Evolutionary conservation across 176 grass and related monocot genomes (phyloP).

Genomic region (Neostapfia colusana): DNA sequence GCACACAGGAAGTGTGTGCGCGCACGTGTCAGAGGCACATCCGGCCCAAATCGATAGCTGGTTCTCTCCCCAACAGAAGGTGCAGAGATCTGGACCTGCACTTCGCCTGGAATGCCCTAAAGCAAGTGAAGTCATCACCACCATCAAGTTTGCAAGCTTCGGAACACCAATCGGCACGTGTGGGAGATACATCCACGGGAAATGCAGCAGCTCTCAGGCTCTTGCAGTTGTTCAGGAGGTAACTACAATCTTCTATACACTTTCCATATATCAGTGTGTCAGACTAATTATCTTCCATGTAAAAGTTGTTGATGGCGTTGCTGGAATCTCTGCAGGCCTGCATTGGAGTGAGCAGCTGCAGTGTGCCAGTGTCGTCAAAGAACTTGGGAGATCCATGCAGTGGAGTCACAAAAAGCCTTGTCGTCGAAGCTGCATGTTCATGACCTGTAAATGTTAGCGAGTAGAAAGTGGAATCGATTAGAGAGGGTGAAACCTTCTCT

Average conservation of each 20-base stretch:
- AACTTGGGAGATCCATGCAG: constrained; percentile 87
- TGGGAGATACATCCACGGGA: constrained; percentile 69
- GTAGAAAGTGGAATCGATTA: constrained; percentile 34
- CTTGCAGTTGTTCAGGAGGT: constrained; percentile 82
- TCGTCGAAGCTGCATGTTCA: constrained; percentile 88
- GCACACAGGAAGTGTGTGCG: constrained; percentile 61
- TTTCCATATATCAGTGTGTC: constrained; percentile 20
- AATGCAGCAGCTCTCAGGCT: constrained; percentile 73
- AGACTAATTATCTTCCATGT: constrained; percentile 19
- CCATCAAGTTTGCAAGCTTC: constrained; percentile 93
- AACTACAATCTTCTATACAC: constrained; percentile 28
- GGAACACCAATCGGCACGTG: constrained; percentile 81
- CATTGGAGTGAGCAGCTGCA: constrained; percentile 68
- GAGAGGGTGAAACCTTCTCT: constrained; percentile 48
- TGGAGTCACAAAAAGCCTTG: constrained; percentile 75
- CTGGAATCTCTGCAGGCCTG: constrained; percentile 63
- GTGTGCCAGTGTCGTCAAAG: constrained; percentile 60
- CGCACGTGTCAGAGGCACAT: constrained; percentile 77
- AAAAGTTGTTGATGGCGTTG: constrained; percentile 18
- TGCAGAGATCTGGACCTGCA: constrained; percentile 50
- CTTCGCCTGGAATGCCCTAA: constrained; percentile 73
- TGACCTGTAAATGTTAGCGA: constrained; percentile 39
- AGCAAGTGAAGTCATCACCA: constrained; percentile 63
- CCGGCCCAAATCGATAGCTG: constrained; percentile 67
- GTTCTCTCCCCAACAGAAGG: constrained; percentile 42